Base-by-base conservation (phyloP, 1,139 yeast species). In the Yamadazyma mexicana region DNA sequence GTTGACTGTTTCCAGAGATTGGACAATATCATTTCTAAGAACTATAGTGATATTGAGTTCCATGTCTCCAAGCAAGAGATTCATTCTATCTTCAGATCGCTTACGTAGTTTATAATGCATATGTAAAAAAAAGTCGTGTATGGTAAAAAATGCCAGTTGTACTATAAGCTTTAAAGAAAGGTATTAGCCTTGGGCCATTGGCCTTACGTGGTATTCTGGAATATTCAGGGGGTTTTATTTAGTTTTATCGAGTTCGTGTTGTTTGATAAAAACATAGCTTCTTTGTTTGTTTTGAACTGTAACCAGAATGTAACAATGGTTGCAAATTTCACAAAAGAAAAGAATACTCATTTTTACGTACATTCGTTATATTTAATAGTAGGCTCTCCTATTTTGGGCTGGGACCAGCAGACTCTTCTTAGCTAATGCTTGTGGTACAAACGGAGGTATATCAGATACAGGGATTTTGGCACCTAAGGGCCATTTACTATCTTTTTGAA, bases 391-490 rank as follows among this genome's bases (percentile, higher is more conserved):
- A 9, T 22, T 15, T 15, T 4, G 29, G 4, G 37, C 24, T 16
- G 28, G 18, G 27, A 22, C 17, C 20, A 29, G 29, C 10, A 17
- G 17, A n/a, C n/a, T 22, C 8, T 15, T 8, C 20, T 7, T 26
- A 28, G n/a, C n/a, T n/a, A 31, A 7, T 4, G 14, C 33, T 31
- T 25, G 28, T 2, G 54, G 54, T 2, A 10, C 8, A 35, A 26
- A 50, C 6, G 36, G 15, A 9, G 38, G 29, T 9, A 50, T 42
- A 37, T 46, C 45, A 20, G 49, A 48, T 4, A 62, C 55, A 1
- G 77, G 77, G 6, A 72, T 66, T 35, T 59, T 58, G 6, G 61
- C 54, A 0, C 77, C 77, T 35, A 68, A 47, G 0, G 78, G 78
- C 77, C 77, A 73, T 46, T 67, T 69, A 6, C 69, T 59, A 42